Evolutionary conservation across 2,329 filamentous ascomycete genomes (phyloP).

Genomic region (Aureobasidium lini): DNA sequence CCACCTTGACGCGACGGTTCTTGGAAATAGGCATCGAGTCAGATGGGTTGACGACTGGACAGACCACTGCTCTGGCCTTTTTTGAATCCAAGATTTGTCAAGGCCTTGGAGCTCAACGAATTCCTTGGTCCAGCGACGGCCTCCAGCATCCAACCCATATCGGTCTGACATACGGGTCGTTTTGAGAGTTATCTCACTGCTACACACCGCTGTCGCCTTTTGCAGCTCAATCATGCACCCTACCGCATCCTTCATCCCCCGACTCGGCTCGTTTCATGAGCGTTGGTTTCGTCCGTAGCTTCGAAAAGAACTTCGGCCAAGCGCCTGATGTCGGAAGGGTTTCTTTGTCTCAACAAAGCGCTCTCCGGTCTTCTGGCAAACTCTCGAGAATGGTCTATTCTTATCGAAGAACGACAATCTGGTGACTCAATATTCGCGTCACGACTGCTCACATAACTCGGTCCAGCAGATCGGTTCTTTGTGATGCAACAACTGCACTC

Average conservation of each 20-base stretch:
- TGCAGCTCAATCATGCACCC: slow-evolving; percentile 14
- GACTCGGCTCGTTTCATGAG: slow-evolving; percentile 1
- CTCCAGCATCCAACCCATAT: slow-evolving; percentile 12
- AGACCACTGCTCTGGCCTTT: neutral
- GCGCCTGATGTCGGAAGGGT: neutral
- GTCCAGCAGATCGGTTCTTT: neutral
- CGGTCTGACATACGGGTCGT: slow-evolving; percentile 10
- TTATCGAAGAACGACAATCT: slow-evolving; percentile 3
- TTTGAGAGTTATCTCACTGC: slow-evolving; percentile 4
- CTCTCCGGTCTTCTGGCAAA: neutral
- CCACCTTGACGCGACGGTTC: neutral
- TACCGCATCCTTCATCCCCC: slow-evolving; percentile 5
- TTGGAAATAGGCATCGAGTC: neutral
- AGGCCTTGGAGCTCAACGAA: slow-evolving; percentile 1
- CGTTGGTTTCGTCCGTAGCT: slow-evolving; percentile 6
- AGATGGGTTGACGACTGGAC: neutral
- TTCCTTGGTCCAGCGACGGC: slow-evolving; percentile 10
- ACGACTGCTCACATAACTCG: neutral
- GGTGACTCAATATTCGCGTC: slow-evolving; percentile 4
- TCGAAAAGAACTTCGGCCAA: slow-evolving; percentile 2
- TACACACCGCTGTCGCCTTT: slow-evolving; percentile 9
- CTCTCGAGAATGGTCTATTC: neutral
- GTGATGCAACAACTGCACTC: neutral
- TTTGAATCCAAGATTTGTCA: slow-evolving; percentile 4
- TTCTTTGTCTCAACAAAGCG: slow-evolving; percentile 4